These are phyloP conservation scores for Cyclotella choctawhatcheeana DNA, from an alignment of 108 stramenopile genomes.

Conservation along the genomic window DNA sequence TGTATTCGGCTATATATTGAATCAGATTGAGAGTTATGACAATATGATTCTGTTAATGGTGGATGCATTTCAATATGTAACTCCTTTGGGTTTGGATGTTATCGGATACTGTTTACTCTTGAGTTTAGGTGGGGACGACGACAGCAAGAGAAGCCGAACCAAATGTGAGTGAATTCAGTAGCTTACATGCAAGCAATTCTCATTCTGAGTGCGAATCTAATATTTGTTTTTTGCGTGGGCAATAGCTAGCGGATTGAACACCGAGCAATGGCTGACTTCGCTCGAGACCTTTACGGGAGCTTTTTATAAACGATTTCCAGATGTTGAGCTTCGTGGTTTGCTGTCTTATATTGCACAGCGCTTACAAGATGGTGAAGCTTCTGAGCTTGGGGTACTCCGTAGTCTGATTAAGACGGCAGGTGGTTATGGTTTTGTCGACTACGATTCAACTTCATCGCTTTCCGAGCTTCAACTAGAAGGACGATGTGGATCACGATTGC, in stretches of 20 bases:
- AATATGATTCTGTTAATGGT: constrained; percentile 94
- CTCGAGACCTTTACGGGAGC: constrained; percentile 84
- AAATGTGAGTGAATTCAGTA: constrained; percentile 57
- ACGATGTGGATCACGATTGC: constrained; percentile 64
- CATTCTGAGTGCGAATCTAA: not conserved
- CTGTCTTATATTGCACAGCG: constrained; percentile 67
- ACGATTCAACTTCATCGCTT: constrained; percentile 75
- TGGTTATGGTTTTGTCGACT: constrained; percentile 83
- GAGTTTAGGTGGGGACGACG: constrained; percentile 65
- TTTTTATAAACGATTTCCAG: constrained; percentile 77
- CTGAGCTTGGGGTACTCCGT: constrained; percentile 84
- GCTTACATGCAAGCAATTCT: not conserved
- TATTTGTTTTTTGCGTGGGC: no score
- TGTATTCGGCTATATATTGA: constrained; percentile 81
- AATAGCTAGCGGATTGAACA: constrained; percentile 87
- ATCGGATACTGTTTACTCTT: constrained; percentile 81
- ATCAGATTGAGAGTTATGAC: constrained; percentile 94
- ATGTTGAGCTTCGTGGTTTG: constrained; percentile 81
- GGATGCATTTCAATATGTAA: constrained; percentile 81
- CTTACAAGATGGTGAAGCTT: constrained; percentile 64
- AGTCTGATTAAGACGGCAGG: constrained; percentile 81
- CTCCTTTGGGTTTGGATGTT: constrained; percentile 87
- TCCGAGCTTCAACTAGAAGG: constrained; percentile 80
- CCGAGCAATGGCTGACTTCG: constrained; percentile 87
- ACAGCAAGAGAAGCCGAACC: constrained; percentile 59